A percentile compares a stretch with the other conserved stretches of the same genome.
phyloP scores from a whole-genome alignment of 345 rosid genomes.

The Raphanus raphanistrum region DNA sequence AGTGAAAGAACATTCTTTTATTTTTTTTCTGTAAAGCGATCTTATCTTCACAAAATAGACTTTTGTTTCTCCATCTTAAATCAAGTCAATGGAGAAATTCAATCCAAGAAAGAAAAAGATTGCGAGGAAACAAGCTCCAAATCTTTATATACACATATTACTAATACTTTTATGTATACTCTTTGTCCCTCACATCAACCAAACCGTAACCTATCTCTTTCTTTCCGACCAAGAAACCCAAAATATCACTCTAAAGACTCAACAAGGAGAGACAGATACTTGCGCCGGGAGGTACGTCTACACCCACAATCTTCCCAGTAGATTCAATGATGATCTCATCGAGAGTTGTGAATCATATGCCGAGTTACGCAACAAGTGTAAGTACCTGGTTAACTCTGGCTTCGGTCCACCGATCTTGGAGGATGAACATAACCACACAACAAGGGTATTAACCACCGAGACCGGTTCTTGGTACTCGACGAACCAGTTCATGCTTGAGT shows the following conservation, averaged over 20 bases:
- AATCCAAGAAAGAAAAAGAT: slow-evolving; percentile 5
- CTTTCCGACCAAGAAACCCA: not conserved
- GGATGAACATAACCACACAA: not conserved
- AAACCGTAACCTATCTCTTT: not conserved
- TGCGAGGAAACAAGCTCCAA: slow-evolving; percentile 19
- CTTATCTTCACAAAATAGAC: slow-evolving; percentile 15
- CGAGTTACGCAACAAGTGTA: slow-evolving; percentile 32
- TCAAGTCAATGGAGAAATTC: not conserved
- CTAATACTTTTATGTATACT: not conserved
- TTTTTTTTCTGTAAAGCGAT: not conserved
- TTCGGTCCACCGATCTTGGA: slow-evolving; percentile 40
- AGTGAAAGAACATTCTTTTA: slow-evolving; percentile 6
- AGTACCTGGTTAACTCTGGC: slow-evolving; percentile 36
- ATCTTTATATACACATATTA: not conserved
- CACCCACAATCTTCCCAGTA: slow-evolving; percentile 41
- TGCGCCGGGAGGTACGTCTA: slow-evolving; percentile 47
- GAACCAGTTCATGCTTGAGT: slow-evolving; percentile 42
- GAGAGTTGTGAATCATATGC: slow-evolving; percentile 30
- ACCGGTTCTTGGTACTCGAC: slow-evolving; percentile 42
- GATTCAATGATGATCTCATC: slow-evolving; percentile 43
- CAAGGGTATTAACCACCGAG: slow-evolving; percentile 7
- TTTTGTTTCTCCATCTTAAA: slow-evolving; percentile 4
- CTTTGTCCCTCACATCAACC: slow-evolving; percentile 3
- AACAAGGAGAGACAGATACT: slow-evolving; percentile 7
- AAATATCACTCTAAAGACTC: not conserved